Evolutionary conservation across 805 yeast genomes (phyloP).

Genomic region (Isabelozyma rhagii): DNA sequence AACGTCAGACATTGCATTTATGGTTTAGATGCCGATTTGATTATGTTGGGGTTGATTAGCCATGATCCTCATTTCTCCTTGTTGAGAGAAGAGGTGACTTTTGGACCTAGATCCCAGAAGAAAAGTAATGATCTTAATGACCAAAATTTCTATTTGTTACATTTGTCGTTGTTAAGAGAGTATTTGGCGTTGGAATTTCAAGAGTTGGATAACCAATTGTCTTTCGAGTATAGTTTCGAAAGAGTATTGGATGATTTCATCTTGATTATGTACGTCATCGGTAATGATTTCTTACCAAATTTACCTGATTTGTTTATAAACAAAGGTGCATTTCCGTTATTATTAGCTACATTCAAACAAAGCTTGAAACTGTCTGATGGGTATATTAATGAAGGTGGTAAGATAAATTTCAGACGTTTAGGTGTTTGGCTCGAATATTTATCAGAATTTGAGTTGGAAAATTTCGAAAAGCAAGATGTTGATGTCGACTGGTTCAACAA

Average conservation of each 20-base stretch:
- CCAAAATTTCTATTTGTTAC: constrained; percentile 80
- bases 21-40: constrained; percentile 94
- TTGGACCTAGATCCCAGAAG: constrained; percentile 55
- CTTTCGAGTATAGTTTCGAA: constrained; percentile 80
- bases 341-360: constrained; percentile 83
- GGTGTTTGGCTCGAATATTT: constrained; percentile 72
- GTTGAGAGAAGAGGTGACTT: constrained; percentile 91
- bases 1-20: constrained; percentile 90
- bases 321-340: constrained; percentile 94
- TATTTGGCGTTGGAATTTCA: constrained; percentile 83
- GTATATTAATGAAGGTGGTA: constrained; percentile 79
- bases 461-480: constrained; percentile 78
- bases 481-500: constrained; percentile 92
- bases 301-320: constrained; percentile 90
- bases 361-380: constrained; percentile 74
- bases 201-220: constrained; percentile 59
- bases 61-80: constrained; percentile 96
- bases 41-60: constrained; percentile 84
- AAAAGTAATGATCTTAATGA: constrained; percentile 55
- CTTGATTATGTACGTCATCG: constrained; percentile 88
- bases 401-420: constrained; percentile 70
- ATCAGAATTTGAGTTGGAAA: constrained; percentile 76
- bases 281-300: constrained; percentile 96
- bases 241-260: constrained; percentile 89
- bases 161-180: constrained; percentile 84